A percentile compares a stretch with the other conserved stretches of the same genome.
These are phyloP conservation scores for Nyctanthes arbortristis DNA, from an alignment of 257 asterid species.

Conservation along the genomic window DNA sequence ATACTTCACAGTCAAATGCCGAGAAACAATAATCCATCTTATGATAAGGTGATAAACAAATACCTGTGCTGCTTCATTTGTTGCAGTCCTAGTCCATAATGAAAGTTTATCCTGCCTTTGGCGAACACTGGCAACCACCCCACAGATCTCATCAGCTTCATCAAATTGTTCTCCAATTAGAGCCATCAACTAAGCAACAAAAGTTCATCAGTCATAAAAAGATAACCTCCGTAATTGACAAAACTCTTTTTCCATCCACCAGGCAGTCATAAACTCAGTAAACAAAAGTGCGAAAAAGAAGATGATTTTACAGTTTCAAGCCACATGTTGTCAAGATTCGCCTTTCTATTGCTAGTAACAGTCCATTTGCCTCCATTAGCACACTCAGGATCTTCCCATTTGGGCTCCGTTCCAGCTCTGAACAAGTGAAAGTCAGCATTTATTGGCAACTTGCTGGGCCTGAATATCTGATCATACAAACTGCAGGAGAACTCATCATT, in stretches of 20 bases:
- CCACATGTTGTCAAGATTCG: constrained; percentile 75
- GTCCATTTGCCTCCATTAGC: constrained; percentile 97
- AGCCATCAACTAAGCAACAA: constrained; percentile 53
- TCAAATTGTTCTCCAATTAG: constrained; percentile 68
- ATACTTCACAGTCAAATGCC: background rate
- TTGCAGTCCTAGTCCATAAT: constrained; percentile 88
- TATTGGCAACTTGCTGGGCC: constrained; percentile 75
- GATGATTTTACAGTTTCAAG: constrained; percentile 74
- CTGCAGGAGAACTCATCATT: constrained; percentile 47
- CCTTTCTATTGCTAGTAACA: constrained; percentile 48
- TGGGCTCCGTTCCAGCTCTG: constrained; percentile 89
- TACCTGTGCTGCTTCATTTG: constrained; percentile 96
- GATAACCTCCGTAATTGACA: background rate
- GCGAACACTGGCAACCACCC: constrained; percentile 73
- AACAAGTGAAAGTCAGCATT: constrained; percentile 90
- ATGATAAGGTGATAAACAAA: background rate
- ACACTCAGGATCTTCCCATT: constrained; percentile 99
- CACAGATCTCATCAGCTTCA: constrained; percentile 67
- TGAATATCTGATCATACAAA: constrained; percentile 74
- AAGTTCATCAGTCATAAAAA: constrained; percentile 12
- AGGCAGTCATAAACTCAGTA: constrained; percentile 12
- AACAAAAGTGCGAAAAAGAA: constrained; percentile 5
- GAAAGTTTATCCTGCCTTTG: constrained; percentile 80
- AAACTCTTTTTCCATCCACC: constrained; percentile 1
- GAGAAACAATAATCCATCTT: background rate